phyloP scores from a whole-genome alignment of 2,329 filamentous ascomycete genomes.

The Aspergillus aculeatinus region DNA sequence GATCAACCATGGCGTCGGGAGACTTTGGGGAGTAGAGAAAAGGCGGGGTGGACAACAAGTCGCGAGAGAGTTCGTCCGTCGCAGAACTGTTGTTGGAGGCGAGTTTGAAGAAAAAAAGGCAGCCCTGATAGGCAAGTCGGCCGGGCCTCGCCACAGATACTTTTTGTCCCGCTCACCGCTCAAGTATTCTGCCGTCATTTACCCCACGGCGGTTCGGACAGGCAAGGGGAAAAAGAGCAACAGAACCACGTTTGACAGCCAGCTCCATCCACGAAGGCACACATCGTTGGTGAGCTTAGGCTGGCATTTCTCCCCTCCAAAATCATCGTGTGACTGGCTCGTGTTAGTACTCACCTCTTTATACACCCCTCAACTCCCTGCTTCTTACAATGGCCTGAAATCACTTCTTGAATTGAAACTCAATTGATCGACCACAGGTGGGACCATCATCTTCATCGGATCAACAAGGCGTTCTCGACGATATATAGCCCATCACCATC shows the following conservation, averaged over 20 bases:
- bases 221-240: conserved; percentile 7
- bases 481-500: neutral
- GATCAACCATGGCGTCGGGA: conserved; percentile 53
- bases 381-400: neutral
- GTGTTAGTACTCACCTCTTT: neutral
- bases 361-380: neutral
- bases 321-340: neutral
- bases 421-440: conserved; percentile 4
- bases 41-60: conserved; percentile 9
- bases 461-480: neutral
- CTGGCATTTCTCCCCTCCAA: neutral
- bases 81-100: conserved; percentile 1
- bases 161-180: conserved; percentile 27
- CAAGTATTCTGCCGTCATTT: conserved; percentile 24
- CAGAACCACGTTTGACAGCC: neutral
- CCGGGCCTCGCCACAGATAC: conserved; percentile 31
- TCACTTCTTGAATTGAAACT: neutral
- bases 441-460: neutral
- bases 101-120: conserved; percentile 21
- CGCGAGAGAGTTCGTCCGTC: conserved; percentile 12
- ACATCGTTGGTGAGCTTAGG: neutral
- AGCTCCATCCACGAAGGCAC: conserved; percentile 1
- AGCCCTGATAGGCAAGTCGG: conserved; percentile 32
- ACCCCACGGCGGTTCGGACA: conserved; percentile 28
- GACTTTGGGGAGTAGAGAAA: conserved; percentile 16